Evolutionary conservation across 371 early-diverging fungal genomes (phyloP).

Genomic region (Mucor circinelloides): DNA sequence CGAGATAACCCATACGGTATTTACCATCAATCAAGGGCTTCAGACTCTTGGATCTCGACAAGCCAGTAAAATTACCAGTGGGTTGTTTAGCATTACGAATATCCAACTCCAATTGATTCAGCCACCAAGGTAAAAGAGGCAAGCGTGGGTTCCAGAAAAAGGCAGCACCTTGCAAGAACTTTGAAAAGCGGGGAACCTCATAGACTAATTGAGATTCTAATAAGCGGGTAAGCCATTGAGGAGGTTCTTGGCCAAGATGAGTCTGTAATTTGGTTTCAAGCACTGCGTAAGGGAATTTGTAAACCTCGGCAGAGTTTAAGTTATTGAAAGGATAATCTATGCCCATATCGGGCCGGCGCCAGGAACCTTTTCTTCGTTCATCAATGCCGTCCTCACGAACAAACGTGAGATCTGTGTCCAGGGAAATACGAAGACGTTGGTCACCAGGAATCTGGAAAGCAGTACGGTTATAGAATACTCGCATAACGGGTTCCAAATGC

Average conservation of each 20-base stretch:
- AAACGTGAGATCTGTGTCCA: slow-evolving; percentile 98
- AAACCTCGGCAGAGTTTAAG: slow-evolving; percentile 66
- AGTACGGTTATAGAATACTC: slow-evolving; percentile 97
- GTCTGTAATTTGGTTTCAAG: slow-evolving; percentile 91
- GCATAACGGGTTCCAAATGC: slow-evolving; percentile 82
- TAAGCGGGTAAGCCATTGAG: slow-evolving; percentile 94
- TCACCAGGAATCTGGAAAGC: slow-evolving; percentile 99
- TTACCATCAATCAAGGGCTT: slow-evolving; percentile 48
- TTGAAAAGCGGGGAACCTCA: slow-evolving; percentile 98
- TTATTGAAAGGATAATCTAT: slow-evolving; percentile 88
- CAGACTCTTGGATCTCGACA: slow-evolving; percentile 45
- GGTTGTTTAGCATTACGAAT: slow-evolving; percentile 69
- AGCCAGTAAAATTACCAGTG: slow-evolving; percentile 29
- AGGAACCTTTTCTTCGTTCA: slow-evolving; percentile 72
- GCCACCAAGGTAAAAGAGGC: slow-evolving; percentile 96
- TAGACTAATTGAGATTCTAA: slow-evolving; percentile 90
- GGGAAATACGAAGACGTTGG: slow-evolving; percentile 91
- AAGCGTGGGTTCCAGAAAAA: slow-evolving; percentile 85
- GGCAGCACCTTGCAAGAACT: slow-evolving; percentile 96
- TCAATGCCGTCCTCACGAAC: slow-evolving; percentile 88
- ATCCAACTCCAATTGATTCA: slow-evolving; percentile 87
- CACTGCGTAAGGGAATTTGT: slow-evolving; percentile 49
- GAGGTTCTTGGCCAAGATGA: slow-evolving; percentile 88
- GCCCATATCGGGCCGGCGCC: slow-evolving; percentile 91
- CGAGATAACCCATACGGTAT: slow-evolving; percentile 52